phyloP scores from a whole-genome alignment of 139 green algal genomes.

The Cymbomonas tetramitiformis region DNA sequence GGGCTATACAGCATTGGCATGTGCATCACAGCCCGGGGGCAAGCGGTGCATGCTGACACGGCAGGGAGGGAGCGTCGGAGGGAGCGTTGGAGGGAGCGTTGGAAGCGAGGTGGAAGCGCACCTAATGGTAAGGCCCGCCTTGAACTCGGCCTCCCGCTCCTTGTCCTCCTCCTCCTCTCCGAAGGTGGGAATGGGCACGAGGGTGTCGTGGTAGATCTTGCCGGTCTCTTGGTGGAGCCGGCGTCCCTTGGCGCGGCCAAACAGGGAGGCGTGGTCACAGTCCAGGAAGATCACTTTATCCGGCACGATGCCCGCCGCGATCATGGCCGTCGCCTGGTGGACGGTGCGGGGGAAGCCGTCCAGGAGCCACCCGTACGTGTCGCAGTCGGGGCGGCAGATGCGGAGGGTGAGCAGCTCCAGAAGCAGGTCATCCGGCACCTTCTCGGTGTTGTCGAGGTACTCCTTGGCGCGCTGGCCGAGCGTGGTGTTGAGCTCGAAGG shows the following conservation, averaged over 20 bases:
- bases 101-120: too few species aligned
- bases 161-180: constrained; percentile 25
- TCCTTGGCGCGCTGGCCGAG: constrained; percentile 44
- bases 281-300: constrained; percentile 45
- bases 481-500: neutral
- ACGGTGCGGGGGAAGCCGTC: constrained; percentile 59
- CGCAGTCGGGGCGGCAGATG: constrained; percentile 36
- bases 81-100: too few species aligned
- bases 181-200: neutral
- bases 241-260: constrained; percentile 42
- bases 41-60: too few species aligned
- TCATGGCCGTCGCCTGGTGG: constrained; percentile 17
- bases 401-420: constrained; percentile 20
- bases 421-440: constrained; percentile 35
- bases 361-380: constrained; percentile 44
- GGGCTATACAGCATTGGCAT: too few species aligned
- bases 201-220: constrained; percentile 1
- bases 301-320: neutral
- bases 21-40: too few species aligned
- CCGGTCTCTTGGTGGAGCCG: constrained; percentile 40
- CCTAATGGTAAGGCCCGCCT: too few species aligned
- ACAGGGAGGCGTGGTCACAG: constrained; percentile 33
- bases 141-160: constrained; percentile 19
- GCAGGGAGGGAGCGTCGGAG: too few species aligned
- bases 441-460: constrained; percentile 48